Evolutionary conservation across 164 flowering plant species (phyloP).

Genomic region (Umbellularia californica): DNA sequence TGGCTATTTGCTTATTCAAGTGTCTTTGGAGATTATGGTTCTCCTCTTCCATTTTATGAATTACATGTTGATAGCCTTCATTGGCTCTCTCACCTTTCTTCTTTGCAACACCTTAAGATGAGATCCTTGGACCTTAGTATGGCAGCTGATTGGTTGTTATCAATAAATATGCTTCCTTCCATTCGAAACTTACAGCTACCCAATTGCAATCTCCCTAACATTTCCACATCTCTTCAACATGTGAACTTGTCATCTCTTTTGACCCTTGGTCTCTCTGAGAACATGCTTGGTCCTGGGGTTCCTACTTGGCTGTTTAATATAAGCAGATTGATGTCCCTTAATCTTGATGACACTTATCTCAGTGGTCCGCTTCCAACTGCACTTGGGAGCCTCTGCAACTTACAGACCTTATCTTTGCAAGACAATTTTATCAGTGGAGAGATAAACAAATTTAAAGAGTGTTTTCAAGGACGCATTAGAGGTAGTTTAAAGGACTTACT

Average conservation of each 20-base stretch:
- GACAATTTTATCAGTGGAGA: not conserved
- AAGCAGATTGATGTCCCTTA: not conserved
- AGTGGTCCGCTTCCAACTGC: not conserved
- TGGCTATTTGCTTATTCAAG: no score
- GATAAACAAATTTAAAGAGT: not conserved
- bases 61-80: not conserved
- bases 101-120: not conserved
- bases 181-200: conserved; percentile 3
- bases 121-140: not conserved
- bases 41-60: not conserved
- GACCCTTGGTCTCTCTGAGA: not conserved
- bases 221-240: not conserved
- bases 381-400: not conserved
- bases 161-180: conserved; percentile 12
- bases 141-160: conserved; percentile 1
- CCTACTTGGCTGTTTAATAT: not conserved
- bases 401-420: not conserved
- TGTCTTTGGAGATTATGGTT: no score
- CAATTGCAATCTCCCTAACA: not conserved
- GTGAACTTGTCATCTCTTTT: not conserved
- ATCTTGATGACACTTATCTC: not conserved
- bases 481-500: not conserved
- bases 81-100: conserved; percentile 1
- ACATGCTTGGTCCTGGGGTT: not conserved
- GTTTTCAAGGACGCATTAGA: not conserved